Base-by-base conservation (phyloP, 2,329 filamentous ascomycete species). In the Venturia effusa region DNA sequence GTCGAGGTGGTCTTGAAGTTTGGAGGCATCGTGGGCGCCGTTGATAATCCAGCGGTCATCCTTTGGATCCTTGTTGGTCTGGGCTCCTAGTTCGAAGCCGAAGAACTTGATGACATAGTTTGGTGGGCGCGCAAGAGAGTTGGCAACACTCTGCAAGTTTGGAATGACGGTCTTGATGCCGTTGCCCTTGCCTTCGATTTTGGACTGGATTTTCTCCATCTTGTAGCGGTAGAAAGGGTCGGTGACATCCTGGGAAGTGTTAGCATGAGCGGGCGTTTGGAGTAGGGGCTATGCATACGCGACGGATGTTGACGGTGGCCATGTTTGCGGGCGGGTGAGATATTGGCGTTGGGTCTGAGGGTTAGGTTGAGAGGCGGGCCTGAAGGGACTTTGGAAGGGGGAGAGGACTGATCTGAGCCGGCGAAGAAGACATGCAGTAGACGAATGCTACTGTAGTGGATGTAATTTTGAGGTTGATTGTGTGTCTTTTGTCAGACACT, bases 21-120 rank as follows among this genome's bases (percentile, higher is more conserved):
- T 97, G 77, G 83, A 80, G 67, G 93, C 87, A 70, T 99, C 94
- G 76, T 99, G 94, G 69, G 93, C 91, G 75, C 94, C 94, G 80
- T 99, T 99, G 85, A 99, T 97, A 80, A 99, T 99, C 93, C 94
- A 99, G 76, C 94, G 94, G 76, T 99, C 94, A 76, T 97, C 93
- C 72, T 91, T 87, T 69, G 94, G 93, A 75, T 97, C 94, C 71
- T 92, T 92, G 81, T 97, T 97, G 81, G 94, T 97, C 82, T 97
- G 94, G 71, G 94, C 94, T 76, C 94, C 94, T 65, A 99, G 87
- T 80, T 99, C 94, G 77, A 99, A 97, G 71, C 94, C 94, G 74
- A 99, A 99, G 83, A 96, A 99, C 83, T 99, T 99, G 87, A 99
- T 97, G 75, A 99, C 85, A 77, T 97, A 96, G 74, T 90, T 83